phyloP scores from a whole-genome alignment of 352 stramenopile genomes.

The Globisporangium lucens region DNA sequence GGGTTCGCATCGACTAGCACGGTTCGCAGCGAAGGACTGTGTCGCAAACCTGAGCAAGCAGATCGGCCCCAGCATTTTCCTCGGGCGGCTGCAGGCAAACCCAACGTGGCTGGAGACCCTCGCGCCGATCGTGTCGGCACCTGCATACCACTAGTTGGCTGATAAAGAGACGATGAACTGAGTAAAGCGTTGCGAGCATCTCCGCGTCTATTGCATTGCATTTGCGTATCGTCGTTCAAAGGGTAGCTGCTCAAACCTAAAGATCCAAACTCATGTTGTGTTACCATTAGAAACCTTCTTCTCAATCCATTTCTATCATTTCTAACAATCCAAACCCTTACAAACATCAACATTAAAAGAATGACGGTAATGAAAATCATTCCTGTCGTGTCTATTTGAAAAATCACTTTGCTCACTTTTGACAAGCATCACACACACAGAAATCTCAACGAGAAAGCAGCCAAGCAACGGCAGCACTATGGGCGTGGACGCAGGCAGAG shows the following conservation, averaged over 20 bases:
- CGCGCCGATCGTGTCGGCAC: slow-evolving; percentile 29
- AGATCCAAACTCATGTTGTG: neutral
- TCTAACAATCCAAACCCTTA: neutral
- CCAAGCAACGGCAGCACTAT: slow-evolving; percentile 5
- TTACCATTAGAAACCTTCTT: neutral
- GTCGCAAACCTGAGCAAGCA: slow-evolving; percentile 70
- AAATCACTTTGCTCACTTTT: slow-evolving; percentile 3
- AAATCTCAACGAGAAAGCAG: neutral
- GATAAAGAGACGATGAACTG: too few relatives aligned
- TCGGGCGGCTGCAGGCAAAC: slow-evolving; percentile 73
- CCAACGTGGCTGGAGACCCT: slow-evolving; percentile 53
- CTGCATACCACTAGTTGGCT: neutral
- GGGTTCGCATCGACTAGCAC: slow-evolving; percentile 61
- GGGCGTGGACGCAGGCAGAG: slow-evolving; percentile 31
- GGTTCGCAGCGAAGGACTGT: slow-evolving; percentile 73
- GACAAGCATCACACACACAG: slow-evolving; percentile 9
- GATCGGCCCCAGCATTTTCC: slow-evolving; percentile 83
- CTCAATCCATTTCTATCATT: neutral
- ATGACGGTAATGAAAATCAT: slow-evolving; percentile 2
- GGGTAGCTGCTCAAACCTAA: neutral
- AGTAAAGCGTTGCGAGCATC: too few relatives aligned
- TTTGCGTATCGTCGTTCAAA: too few relatives aligned
- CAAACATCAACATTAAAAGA: neutral
- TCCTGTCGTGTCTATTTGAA: slow-evolving; percentile 1
- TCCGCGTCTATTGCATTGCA: too few relatives aligned